Conservation (phyloP, 2,329 filamentous ascomycete species). For the Fusarium proliferatum region DNA sequence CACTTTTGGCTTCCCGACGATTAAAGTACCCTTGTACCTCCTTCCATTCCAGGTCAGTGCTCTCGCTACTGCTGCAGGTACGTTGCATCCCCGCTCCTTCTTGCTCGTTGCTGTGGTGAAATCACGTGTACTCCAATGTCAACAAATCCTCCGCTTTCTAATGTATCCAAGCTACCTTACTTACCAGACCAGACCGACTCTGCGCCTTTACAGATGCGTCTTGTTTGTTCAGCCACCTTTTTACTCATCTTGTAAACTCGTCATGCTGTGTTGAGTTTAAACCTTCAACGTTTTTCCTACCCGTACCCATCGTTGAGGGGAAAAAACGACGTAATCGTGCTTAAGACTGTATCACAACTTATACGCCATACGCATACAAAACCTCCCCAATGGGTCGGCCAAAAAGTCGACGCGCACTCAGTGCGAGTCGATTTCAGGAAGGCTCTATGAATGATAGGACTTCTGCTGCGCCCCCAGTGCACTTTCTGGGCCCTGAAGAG, state of each 20-base stretch:
- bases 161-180: neutral
- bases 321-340: constrained; percentile 17
- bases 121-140: constrained; percentile 46
- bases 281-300: constrained; percentile 14
- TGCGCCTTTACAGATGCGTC: constrained; percentile 7
- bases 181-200: neutral
- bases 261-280: constrained; percentile 16
- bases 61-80: constrained; percentile 39
- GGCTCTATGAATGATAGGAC: constrained; percentile 87
- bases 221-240: constrained; percentile 32
- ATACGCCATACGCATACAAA: constrained; percentile 20
- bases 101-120: constrained; percentile 49
- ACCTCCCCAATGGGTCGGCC: constrained; percentile 45
- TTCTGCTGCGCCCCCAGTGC: constrained; percentile 75
- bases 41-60: constrained; percentile 32
- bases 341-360: constrained; percentile 15
- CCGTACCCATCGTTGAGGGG: neutral
- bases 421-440: constrained; percentile 73
- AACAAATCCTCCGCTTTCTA: constrained; percentile 39
- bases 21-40: constrained; percentile 20
- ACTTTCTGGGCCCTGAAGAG: constrained; percentile 66
- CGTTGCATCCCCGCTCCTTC: constrained; percentile 34
- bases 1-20: constrained; percentile 17
- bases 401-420: constrained; percentile 49
- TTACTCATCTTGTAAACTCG: neutral